Evolutionary conservation across 768 basidiomycete genomes (phyloP), one percentile per base, ranked within the genome.

Genomic region (Panellus pusillus): DNA sequence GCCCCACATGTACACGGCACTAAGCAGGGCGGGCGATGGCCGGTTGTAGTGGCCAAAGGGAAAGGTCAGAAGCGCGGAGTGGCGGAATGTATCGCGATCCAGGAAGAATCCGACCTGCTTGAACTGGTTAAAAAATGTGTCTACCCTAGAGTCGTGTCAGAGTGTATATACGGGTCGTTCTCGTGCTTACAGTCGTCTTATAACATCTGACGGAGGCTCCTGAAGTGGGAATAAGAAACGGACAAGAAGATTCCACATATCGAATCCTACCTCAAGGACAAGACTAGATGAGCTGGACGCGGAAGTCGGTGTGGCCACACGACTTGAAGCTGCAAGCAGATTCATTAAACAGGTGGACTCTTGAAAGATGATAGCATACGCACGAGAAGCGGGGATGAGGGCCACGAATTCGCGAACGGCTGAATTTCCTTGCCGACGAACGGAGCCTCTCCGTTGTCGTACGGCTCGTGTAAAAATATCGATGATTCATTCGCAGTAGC

Each of bases 101-200:
- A 87, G 71, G 66, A 84, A 86, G 50, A 84, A 78, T 1, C 80
- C 80, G 42, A 82, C 64, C 19, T 78, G 74, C 14, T 74, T 65
- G 1, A 73, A 69, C 29, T 78, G 65, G n/a, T 68, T 67, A 4
- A 76, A 59, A 61, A 86, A 77, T 9, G 47, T 51, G 29, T 63
- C 53, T 2, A 68, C 44, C 28, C 68, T 70, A 1, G n/a, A 15
- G 20, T 67, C 27, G 38, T 41, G 17, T 15, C 17, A 15, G 1
- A 12, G 17, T 5, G n/a, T n/a, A 14, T 11, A 6, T 1, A 17
- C 1, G 15, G 6, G 13, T 9, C 14, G 18, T 8, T 19, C 8
- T 18, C 17, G 20, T 6, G 14, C 55, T 43, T 8, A 52, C 56
- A 57, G 12, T 17, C n/a, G 24, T 20, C 52, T 47, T 6, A 47